A percentile compares a stretch with the other conserved stretches of the same genome.
These are phyloP conservation scores for Fraxinus angustifolia DNA, from an alignment of 305 asterid genomes.

Conservation along the genomic window DNA sequence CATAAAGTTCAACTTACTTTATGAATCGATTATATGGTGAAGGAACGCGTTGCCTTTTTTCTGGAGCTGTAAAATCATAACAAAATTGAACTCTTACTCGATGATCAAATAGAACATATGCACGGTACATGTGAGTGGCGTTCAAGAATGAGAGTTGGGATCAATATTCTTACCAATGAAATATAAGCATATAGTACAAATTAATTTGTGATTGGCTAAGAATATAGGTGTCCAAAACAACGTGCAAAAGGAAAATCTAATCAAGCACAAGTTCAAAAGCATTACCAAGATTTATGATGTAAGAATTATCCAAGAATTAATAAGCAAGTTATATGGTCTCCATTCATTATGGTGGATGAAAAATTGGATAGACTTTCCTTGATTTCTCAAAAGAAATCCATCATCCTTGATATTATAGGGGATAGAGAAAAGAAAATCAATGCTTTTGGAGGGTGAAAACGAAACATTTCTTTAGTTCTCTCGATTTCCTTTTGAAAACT, in stretches of 20 bases:
- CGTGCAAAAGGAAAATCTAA: neutral
- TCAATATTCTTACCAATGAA: neutral
- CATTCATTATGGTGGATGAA: neutral
- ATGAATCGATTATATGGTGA: constrained; percentile 49
- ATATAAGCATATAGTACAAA: neutral
- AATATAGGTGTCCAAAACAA: neutral
- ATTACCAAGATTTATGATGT: neutral
- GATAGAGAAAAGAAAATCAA: neutral
- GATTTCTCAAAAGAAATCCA: neutral
- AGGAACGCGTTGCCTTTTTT: constrained; percentile 60
- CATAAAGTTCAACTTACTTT: constrained; percentile 28
- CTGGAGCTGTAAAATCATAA: constrained; percentile 37
- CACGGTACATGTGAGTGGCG: neutral
- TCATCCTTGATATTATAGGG: neutral
- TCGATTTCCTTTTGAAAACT: neutral
- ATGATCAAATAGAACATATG: neutral
- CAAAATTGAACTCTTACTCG: neutral
- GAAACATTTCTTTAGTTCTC: neutral
- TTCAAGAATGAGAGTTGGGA: neutral
- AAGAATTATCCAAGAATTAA: neutral
- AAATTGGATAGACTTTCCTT: neutral
- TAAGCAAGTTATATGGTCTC: neutral
- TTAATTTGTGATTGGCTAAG: neutral
- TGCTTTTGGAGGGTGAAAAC: neutral
- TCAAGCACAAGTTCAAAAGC: neutral